Conservation (phyloP, 441 rosid genomes). For the Euphorbia corollata region DNA sequence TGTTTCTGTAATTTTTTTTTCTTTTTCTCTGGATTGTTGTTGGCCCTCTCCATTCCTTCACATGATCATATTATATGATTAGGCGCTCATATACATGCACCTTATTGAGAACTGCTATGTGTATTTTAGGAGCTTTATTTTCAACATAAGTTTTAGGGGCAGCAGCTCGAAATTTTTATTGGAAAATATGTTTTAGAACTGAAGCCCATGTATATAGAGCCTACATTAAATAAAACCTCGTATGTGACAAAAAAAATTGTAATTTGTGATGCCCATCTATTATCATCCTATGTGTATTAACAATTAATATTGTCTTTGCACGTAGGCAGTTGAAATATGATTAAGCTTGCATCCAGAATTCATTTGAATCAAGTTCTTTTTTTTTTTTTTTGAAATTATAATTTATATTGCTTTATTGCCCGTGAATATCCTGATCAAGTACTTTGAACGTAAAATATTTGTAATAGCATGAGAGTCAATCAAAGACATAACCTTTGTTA, state of each 20-base stretch:
- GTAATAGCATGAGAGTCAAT: background rate
- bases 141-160: background rate
- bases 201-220: background rate
- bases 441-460: background rate
- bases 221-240: background rate
- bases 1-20: background rate
- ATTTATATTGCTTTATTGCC: background rate
- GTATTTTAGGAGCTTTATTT: background rate
- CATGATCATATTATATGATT: background rate
- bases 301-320: background rate
- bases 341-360: conserved; percentile 8
- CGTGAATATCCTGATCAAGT: background rate
- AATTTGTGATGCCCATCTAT: background rate
- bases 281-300: background rate
- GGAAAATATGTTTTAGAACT: background rate
- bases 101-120: background rate
- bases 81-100: background rate
- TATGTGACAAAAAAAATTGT: background rate
- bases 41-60: background rate
- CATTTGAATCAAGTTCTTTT: background rate
- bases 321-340: background rate
- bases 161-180: background rate
- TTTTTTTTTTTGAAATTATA: background rate
- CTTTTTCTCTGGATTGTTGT: background rate
- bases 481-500: background rate